Evolutionary conservation across 2,329 filamentous ascomycete species (phyloP), one percentile per base, ranked within the genome.

Genomic region (Trichoderma breve): DNA sequence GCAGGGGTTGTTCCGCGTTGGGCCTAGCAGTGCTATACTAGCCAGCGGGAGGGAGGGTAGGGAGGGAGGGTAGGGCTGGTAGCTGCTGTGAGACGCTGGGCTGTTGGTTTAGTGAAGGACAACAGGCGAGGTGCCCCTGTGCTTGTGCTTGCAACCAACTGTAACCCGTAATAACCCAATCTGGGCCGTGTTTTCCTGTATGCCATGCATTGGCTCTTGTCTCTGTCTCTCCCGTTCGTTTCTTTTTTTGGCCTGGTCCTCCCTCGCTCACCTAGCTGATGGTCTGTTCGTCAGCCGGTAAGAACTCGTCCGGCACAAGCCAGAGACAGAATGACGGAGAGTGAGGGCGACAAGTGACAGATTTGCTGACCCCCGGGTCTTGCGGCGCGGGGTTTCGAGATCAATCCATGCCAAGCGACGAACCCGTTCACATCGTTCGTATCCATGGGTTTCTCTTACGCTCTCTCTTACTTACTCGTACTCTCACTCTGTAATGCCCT

Each of bases 21-120:
- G 61, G 61, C 26, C 39, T 64, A 64, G 36, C 6, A 0, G 3
- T 36, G 15, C 36, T 1, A 18, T 8, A 18, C 15, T 18, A 43
- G 61, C 61, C 26, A 11, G 61, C 36, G 60, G 60, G 60, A 63
- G 61, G 61, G 39, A 64, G 61, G 61, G 61, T 64, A 51, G 61
- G 36, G 61, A 39, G 47, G 61, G 36, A 9, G n/a, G 39, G 34
- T 36, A 36, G 61, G 61, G 61, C 61, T 64, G 61, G 36, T 18
- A 53, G 47, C 47, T 53, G 47, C 47, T 53, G 47, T 53, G 47
- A 53, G n/a, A 24, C 47, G n/a, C 47, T 21, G 47, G 12, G n/a
- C 47, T 21, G 47, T 53, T 53, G 47, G 47, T 51, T 12, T 12
- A 12, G 43, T 51, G 18, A n/a, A 18, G 7, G 39, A 39, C 15